phyloP scores from a whole-genome alignment of 2,329 filamentous ascomycete species.

The Apiospora aurea region DNA sequence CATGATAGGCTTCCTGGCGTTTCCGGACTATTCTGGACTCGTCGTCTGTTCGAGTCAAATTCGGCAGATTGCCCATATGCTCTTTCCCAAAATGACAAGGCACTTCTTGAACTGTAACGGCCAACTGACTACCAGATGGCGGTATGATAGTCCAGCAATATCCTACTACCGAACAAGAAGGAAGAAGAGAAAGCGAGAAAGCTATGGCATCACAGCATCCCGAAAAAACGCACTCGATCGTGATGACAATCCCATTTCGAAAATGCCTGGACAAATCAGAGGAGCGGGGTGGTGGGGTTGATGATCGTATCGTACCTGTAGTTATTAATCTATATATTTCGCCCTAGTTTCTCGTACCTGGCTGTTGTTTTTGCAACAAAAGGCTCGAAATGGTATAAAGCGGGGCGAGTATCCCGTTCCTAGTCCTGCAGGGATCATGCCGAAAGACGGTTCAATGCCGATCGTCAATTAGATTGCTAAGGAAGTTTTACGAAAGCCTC shows the following conservation, averaged over 20 bases:
- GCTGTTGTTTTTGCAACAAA: background rate
- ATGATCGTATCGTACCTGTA: background rate
- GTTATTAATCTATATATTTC: conserved; percentile 11
- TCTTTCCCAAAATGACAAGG: background rate
- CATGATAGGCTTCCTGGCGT: conserved; percentile 7
- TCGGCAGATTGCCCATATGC: background rate
- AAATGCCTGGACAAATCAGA: background rate
- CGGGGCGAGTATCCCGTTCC: conserved; percentile 9
- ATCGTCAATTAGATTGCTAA: conserved; percentile 5
- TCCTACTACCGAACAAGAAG: background rate
- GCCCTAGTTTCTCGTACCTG: conserved; percentile 8
- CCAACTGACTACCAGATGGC: background rate
- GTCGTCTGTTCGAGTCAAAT: conserved; percentile 4
- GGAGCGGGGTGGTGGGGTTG: conserved; percentile 19
- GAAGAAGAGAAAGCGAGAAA: background rate
- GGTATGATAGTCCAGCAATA: background rate
- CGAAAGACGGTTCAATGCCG: conserved; percentile 1
- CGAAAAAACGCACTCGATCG: background rate
- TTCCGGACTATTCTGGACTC: conserved; percentile 1
- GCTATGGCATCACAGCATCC: conserved; percentile 1
- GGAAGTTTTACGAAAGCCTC: background rate
- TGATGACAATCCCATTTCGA: background rate
- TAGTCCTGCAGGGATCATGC: conserved; percentile 10
- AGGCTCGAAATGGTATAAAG: background rate
- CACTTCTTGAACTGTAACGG: background rate